These are phyloP conservation scores for Asparagopsis taxiformis DNA, from an alignment of 31 red algal species.

Conservation along the genomic window DNA sequence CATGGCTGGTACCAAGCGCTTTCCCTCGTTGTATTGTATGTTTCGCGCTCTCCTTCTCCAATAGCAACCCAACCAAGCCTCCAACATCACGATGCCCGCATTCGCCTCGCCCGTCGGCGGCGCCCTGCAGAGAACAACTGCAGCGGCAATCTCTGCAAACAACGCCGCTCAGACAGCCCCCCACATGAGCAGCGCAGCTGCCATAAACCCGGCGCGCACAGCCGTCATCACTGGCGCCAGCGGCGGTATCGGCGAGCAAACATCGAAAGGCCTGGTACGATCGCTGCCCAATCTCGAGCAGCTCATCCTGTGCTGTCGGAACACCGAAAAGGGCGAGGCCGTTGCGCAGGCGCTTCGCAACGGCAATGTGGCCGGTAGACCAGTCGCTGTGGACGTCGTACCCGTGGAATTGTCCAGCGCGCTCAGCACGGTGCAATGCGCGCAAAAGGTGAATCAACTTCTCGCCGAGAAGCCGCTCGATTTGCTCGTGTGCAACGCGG, in stretches of 20 bases:
- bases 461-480: slow-evolving; percentile 38
- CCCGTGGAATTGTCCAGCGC: slow-evolving; percentile 43
- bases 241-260: slow-evolving; percentile 63
- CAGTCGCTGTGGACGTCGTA: slow-evolving; percentile 23
- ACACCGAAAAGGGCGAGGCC: slow-evolving; percentile 18
- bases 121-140: no score
- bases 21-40: no score
- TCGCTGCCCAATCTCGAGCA: slow-evolving; percentile 44
- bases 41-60: no score
- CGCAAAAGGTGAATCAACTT: slow-evolving; percentile 4
- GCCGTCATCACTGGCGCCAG: slow-evolving; percentile 64
- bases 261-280: slow-evolving; percentile 13
- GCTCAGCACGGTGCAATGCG: slow-evolving; percentile 18
- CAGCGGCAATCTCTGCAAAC: no score
- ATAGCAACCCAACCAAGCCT: no score
- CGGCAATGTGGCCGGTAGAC: slow-evolving; percentile 3
- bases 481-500: slow-evolving; percentile 65
- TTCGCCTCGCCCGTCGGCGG: no score
- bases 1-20: no score
- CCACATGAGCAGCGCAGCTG: neutral
- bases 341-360: slow-evolving; percentile 29
- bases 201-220: slow-evolving; percentile 43
- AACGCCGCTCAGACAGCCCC: no score
- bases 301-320: slow-evolving; percentile 41
- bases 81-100: no score